Evolutionary conservation across 2,329 filamentous ascomycete genomes (phyloP).

Genomic region (Pseudogymnoascus sp.): DNA sequence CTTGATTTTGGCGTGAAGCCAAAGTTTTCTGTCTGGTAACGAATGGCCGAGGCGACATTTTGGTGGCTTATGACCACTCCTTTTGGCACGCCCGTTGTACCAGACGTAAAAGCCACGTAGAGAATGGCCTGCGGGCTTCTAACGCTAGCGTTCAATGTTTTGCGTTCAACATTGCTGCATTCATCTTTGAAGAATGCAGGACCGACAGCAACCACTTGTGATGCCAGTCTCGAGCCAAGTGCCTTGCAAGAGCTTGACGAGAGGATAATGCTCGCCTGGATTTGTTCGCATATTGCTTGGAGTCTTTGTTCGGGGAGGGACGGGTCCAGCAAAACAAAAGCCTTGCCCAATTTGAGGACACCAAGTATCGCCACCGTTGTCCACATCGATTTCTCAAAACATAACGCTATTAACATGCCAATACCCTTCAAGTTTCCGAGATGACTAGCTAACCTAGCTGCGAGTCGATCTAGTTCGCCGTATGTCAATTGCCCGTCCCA

Average conservation of each 20-base stretch:
- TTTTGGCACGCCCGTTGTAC: conserved; percentile 21
- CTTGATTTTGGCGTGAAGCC: conserved; percentile 8
- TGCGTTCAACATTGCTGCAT: not conserved
- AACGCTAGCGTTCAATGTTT: not conserved
- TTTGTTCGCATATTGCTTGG: not conserved
- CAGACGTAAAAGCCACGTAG: conserved; percentile 18
- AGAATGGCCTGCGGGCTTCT: not conserved
- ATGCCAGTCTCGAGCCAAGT: not conserved
- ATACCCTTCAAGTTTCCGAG: too few relatives aligned
- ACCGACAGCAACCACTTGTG: not conserved
- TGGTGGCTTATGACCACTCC: conserved; percentile 17
- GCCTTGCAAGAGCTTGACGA: not conserved
- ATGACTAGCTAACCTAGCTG: too few relatives aligned
- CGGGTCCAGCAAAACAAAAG: conserved; percentile 25
- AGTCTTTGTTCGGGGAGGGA: conserved; percentile 17
- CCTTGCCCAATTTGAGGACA: conserved; percentile 23
- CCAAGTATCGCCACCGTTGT: conserved; percentile 24
- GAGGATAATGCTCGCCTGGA: not conserved
- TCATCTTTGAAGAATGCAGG: not conserved
- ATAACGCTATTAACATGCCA: not conserved
- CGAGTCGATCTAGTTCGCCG: too few relatives aligned
- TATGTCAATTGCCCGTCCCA: too few relatives aligned
- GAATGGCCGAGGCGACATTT: conserved; percentile 8
- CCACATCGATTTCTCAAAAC: conserved; percentile 20
- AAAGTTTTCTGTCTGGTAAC: conserved; percentile 5